phyloP scores from a whole-genome alignment of 2,329 filamentous ascomycete species.

The Cladorrhinum sp. region DNA sequence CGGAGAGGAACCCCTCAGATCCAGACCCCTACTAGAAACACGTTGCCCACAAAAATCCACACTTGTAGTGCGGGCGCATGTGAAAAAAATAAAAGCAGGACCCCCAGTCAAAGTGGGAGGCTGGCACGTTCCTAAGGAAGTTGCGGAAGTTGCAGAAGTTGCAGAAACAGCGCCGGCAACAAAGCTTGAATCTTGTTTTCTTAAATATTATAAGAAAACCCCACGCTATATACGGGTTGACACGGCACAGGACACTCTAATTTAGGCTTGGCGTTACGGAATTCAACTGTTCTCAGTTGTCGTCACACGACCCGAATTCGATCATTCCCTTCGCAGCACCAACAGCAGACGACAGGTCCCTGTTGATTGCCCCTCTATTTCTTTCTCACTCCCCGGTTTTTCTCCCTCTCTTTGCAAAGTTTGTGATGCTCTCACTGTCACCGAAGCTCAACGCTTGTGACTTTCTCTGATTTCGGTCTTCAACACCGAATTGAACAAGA shows the following conservation, averaged over 20 bases:
- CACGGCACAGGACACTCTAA: constrained; percentile 14
- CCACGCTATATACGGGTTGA: background rate
- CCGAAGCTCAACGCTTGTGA: constrained; percentile 24
- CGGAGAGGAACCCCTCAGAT: background rate
- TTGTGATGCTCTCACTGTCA: constrained; percentile 16
- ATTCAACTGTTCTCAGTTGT: constrained; percentile 5
- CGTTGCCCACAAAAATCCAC: constrained; percentile 15
- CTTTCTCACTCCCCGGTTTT: background rate
- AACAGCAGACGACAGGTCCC: background rate
- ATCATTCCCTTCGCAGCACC: too few species aligned
- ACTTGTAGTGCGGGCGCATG: constrained; percentile 18
- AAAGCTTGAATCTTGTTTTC: background rate
- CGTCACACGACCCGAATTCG: constrained; percentile 15
- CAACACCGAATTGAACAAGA: constrained; percentile 21
- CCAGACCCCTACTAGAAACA: background rate
- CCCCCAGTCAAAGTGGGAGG: constrained; percentile 3
- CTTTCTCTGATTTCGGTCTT: constrained; percentile 20
- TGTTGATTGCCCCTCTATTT: background rate
- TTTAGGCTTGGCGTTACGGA: constrained; percentile 22
- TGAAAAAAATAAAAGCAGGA: constrained; percentile 25
- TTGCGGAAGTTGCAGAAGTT: background rate
- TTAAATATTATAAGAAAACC: background rate
- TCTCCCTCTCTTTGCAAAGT: background rate
- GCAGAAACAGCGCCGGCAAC: too few species aligned
- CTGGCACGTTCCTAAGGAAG: background rate